Evolutionary conservation across 345 rosid species (phyloP).

Genomic region (Eucalyptus curtisii): DNA sequence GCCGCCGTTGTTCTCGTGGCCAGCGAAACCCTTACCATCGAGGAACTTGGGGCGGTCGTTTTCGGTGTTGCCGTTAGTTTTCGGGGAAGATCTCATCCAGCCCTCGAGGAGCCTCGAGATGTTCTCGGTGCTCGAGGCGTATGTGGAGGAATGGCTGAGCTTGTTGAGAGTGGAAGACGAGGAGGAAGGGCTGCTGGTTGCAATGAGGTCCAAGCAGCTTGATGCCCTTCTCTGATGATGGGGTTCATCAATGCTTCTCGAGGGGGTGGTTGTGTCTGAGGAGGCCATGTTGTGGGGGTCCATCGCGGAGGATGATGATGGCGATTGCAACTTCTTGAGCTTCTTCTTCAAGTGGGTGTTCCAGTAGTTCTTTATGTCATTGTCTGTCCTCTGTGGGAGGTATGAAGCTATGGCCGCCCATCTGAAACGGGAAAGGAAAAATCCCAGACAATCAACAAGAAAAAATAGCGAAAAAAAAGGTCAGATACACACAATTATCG

Average conservation of each 20-base stretch:
- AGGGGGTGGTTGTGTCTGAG: slow-evolving; percentile 3
- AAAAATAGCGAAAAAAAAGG: not conserved
- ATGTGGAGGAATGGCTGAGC: slow-evolving; percentile 11
- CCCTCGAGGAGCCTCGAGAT: slow-evolving; percentile 12
- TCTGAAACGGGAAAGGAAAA: slow-evolving; percentile 9
- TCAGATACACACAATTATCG: not conserved
- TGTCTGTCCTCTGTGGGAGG: slow-evolving; percentile 73
- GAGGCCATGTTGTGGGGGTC: slow-evolving; percentile 9
- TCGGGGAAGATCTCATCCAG: slow-evolving; percentile 12
- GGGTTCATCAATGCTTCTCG: slow-evolving; percentile 2
- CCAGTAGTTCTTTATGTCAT: slow-evolving; percentile 98
- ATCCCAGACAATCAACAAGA: not conserved
- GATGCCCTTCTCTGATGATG: not conserved
- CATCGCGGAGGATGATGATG: not conserved
- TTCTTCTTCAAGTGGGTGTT: slow-evolving; percentile 99
- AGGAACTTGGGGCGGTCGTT: not conserved
- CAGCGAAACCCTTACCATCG: not conserved
- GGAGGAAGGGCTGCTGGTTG: slow-evolving; percentile 4
- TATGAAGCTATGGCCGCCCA: slow-evolving; percentile 99
- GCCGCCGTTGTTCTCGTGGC: not conserved
- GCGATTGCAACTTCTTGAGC: slow-evolving; percentile 56
- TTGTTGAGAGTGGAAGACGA: not conserved
- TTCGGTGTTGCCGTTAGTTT: not conserved
- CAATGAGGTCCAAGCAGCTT: slow-evolving; percentile 6
- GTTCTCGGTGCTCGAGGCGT: slow-evolving; percentile 94